phyloP scores from a whole-genome alignment of 2,329 filamentous ascomycete species.

The Fusarium sp. region DNA sequence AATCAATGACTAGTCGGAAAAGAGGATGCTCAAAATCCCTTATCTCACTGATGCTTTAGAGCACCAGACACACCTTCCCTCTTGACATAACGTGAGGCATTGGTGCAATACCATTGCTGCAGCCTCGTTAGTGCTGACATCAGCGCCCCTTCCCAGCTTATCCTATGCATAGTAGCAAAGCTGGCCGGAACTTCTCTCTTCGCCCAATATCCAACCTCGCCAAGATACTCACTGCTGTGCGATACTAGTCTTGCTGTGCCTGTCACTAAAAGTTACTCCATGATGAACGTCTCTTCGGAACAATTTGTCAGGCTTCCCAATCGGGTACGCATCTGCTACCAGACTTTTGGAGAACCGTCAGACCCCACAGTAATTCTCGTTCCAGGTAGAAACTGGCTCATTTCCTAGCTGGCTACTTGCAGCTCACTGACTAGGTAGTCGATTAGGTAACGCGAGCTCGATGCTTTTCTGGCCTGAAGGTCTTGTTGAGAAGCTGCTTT shows the following conservation, averaged over 20 bases:
- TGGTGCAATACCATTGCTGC: neutral
- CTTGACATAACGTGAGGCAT: neutral
- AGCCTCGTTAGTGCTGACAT: slow-evolving; percentile 13
- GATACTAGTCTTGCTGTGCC: neutral
- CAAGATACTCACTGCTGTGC: neutral
- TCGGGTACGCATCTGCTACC: slow-evolving; percentile 49
- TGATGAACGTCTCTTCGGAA: slow-evolving; percentile 39
- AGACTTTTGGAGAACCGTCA: slow-evolving; percentile 43
- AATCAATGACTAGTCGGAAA: too few species aligned
- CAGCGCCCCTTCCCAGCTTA: neutral
- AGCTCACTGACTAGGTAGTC: neutral
- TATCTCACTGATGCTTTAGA: too few species aligned
- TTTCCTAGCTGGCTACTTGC: neutral
- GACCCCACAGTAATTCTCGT: slow-evolving; percentile 47
- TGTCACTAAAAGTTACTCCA: neutral
- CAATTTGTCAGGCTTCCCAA: slow-evolving; percentile 45
- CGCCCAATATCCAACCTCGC: neutral
- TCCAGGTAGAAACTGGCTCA: neutral
- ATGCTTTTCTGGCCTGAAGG: slow-evolving; percentile 46
- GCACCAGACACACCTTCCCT: too few species aligned
- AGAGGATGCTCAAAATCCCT: too few species aligned
- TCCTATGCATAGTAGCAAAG: neutral
- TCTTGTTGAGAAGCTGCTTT: slow-evolving; percentile 38
- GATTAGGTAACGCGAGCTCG: slow-evolving; percentile 32
- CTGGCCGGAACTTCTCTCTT: neutral